Percentiles rank a stretch among this genome's conserved stretches.
These are phyloP conservation scores for Blastomyces gilchristii DNA, from an alignment of 2,329 filamentous ascomycete species.

Conservation along the genomic window DNA sequence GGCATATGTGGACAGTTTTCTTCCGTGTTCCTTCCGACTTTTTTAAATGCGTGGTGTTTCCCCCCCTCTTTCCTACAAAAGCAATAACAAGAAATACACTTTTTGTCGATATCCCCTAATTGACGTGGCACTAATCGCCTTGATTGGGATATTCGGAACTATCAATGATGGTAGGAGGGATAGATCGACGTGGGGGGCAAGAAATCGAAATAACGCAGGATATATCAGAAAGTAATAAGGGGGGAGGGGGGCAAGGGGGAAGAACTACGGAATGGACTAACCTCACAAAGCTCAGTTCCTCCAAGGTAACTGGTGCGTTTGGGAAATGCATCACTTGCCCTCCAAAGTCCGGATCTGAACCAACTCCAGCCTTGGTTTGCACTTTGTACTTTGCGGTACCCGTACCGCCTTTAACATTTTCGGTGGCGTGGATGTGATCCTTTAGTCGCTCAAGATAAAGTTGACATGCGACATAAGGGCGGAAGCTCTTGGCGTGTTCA, in stretches of 20 bases:
- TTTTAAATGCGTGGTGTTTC: neutral
- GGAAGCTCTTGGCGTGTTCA: slow-evolving; percentile 49
- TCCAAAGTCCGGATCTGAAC: slow-evolving; percentile 56
- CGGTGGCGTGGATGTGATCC: slow-evolving; percentile 36
- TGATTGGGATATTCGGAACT: slow-evolving; percentile 3
- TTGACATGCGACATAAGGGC: slow-evolving; percentile 67
- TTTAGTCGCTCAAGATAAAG: slow-evolving; percentile 65
- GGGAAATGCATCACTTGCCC: slow-evolving; percentile 51
- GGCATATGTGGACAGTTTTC: neutral
- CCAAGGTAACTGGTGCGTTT: slow-evolving; percentile 47
- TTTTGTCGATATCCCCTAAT: neutral
- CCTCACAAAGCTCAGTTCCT: slow-evolving; percentile 64
- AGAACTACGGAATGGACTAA: slow-evolving; percentile 36
- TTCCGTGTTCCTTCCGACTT: neutral
- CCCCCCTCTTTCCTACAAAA: neutral
- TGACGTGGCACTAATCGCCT: slow-evolving; percentile 7
- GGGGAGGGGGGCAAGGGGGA: neutral
- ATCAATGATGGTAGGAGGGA: neutral
- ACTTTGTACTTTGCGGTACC: slow-evolving; percentile 46
- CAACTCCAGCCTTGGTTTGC: slow-evolving; percentile 46
- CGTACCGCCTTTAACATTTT: slow-evolving; percentile 44
- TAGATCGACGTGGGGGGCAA: neutral
- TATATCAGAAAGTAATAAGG: neutral
- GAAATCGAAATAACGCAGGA: neutral
- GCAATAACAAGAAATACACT: slow-evolving; percentile 1